These are phyloP conservation scores for Sordariomycetes sp. DNA, from an alignment of 2,329 filamentous ascomycete species.

Conservation along the genomic window DNA sequence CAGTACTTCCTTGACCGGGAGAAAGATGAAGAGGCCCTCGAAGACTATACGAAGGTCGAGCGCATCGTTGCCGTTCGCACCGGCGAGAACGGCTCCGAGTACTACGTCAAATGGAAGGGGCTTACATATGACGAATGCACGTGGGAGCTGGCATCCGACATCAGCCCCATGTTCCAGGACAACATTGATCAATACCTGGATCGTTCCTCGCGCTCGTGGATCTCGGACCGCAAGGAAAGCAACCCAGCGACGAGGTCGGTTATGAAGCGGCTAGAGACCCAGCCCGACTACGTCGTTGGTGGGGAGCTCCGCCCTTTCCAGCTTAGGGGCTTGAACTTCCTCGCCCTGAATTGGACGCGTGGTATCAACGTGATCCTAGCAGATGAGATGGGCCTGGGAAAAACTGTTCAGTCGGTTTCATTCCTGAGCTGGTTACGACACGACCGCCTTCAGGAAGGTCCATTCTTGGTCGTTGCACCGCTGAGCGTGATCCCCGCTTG, in stretches of 20 bases:
- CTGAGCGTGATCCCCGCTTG: constrained; percentile 95
- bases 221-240: constrained; percentile 65
- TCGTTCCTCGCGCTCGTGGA: constrained; percentile 66
- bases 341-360: constrained; percentile 91
- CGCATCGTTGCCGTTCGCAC: constrained; percentile 76
- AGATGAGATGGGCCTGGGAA: constrained; percentile 97
- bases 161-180: constrained; percentile 67
- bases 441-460: constrained; percentile 77
- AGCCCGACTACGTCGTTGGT: constrained; percentile 73
- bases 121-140: constrained; percentile 89
- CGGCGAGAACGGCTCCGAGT: constrained; percentile 71
- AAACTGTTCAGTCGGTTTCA: constrained; percentile 93
- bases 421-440: constrained; percentile 97
- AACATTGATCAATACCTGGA: constrained; percentile 89
- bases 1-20: constrained; percentile 94
- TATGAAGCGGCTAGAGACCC: constrained; percentile 62
- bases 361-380: constrained; percentile 93
- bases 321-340: constrained; percentile 84
- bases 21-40: constrained; percentile 73
- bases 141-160: constrained; percentile 70
- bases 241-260: constrained; percentile 61
- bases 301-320: constrained; percentile 89
- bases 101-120: constrained; percentile 94
- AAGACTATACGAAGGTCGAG: constrained; percentile 86
- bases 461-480: constrained; percentile 93